These are phyloP conservation scores for Colletotrichum orbiculare DNA, from an alignment of 2,329 filamentous ascomycete species.

Conservation along the genomic window DNA sequence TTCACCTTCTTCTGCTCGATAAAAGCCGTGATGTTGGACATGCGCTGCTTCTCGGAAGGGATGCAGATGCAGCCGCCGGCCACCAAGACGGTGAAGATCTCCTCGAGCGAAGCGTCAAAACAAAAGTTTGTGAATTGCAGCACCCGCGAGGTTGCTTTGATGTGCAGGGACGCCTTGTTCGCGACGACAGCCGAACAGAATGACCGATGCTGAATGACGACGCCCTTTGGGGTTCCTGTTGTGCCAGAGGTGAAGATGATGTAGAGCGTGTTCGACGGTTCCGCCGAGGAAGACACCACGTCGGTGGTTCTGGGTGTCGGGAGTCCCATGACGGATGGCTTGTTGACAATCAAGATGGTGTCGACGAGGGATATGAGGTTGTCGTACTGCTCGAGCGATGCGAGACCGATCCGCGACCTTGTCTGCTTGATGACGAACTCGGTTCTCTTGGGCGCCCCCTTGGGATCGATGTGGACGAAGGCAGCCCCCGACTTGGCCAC, in stretches of 20 bases:
- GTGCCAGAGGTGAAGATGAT: slow-evolving; percentile 66
- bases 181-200: slow-evolving; percentile 39
- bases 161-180: slow-evolving; percentile 25
- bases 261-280: slow-evolving; percentile 35
- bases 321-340: background rate
- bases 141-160: slow-evolving; percentile 4
- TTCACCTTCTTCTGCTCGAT: slow-evolving; percentile 63
- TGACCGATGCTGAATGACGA: slow-evolving; percentile 49
- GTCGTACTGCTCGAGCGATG: slow-evolving; percentile 3
- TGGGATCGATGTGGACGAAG: slow-evolving; percentile 45
- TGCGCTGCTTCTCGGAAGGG: slow-evolving; percentile 51
- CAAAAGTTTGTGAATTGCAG: slow-evolving; percentile 63
- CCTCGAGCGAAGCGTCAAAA: slow-evolving; percentile 63
- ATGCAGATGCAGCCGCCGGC: slow-evolving; percentile 55
- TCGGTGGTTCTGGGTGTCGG: background rate
- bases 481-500: slow-evolving; percentile 47
- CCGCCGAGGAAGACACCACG: background rate
- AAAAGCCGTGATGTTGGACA: slow-evolving; percentile 59
- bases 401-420: slow-evolving; percentile 3
- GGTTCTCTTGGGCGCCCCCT: slow-evolving; percentile 4
- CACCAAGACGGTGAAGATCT: slow-evolving; percentile 63
- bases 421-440: slow-evolving; percentile 25
- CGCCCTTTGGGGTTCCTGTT: slow-evolving; percentile 62
- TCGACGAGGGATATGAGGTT: slow-evolving; percentile 2
- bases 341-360: slow-evolving; percentile 7